These are phyloP conservation scores for Solanum sparsipilum DNA, from an alignment of 257 asterid species.

Conservation along the genomic window DNA sequence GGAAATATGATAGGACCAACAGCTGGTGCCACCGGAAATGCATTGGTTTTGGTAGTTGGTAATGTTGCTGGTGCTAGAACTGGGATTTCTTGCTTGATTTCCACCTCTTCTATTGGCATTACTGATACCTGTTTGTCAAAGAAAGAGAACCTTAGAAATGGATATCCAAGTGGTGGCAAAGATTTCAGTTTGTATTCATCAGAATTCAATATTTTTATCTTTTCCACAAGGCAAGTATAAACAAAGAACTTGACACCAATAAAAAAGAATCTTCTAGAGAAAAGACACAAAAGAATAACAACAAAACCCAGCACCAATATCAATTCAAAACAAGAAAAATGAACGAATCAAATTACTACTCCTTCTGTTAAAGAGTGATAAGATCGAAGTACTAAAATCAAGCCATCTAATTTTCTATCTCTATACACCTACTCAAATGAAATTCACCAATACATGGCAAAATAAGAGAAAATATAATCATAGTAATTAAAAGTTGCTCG, in stretches of 20 bases:
- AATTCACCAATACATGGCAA: background rate
- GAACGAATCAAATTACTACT: background rate
- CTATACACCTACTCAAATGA: background rate
- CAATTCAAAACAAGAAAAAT: background rate
- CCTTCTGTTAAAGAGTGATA: background rate
- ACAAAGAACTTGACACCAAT: background rate
- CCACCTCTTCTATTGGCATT: constrained; percentile 37
- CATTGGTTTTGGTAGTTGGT: constrained; percentile 17
- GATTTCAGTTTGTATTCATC: background rate
- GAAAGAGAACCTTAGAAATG: background rate
- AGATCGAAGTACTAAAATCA: background rate
- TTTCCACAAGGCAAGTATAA: background rate
- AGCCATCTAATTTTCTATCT: background rate
- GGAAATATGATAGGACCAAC: constrained; percentile 35
- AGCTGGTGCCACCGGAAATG: constrained; percentile 33
- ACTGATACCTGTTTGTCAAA: constrained; percentile 42
- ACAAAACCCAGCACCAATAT: background rate
- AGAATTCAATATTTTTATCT: background rate
- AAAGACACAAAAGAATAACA: background rate
- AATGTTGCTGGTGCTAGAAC: constrained; percentile 9
- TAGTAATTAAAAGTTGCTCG: background rate
- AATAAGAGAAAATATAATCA: background rate
- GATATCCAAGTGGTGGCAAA: background rate
- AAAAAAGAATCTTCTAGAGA: background rate
- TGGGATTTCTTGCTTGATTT: constrained; percentile 20